Evolutionary conservation across 1,284 basidiomycete genomes (phyloP), one percentile per base, ranked within the genome.

Genomic region (Inonotus hispidus): DNA sequence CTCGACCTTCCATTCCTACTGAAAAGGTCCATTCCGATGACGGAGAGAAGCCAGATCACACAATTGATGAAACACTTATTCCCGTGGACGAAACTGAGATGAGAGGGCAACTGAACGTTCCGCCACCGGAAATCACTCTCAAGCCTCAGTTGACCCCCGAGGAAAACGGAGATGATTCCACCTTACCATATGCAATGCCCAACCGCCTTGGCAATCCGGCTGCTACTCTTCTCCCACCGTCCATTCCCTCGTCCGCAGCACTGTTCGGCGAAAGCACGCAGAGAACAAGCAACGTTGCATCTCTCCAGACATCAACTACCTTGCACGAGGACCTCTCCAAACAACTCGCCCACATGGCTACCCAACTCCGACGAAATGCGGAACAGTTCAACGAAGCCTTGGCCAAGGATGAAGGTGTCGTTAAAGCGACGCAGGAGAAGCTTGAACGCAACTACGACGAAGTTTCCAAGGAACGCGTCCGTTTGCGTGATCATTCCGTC

Each of bases 291-390:
- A 74, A 76, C 2, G 72, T 68, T 25, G 77, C 81, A 45, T 77
- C 81, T 68, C 72, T 83, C 38, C 80, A 82, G 69, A 81, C 83
- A 63, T 83, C 86, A 10, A 79, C 75, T 16, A 78, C 80, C 0
- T 74, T 87, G 1, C 90, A 92, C 29, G 83, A 90, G 63, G 83
- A 89, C 45, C 81, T 92, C 47, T 81, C 87, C 0, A 78, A 79
- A 3, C 88, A 92, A 69, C 81, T 93, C 19, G 85, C 85, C 0
- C 73, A 81, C 46, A 93, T 93, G 90, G 87, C 90, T 1, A 75
- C 81, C 1, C 90, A 92, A 71, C 80, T 93, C 52, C 86, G 85
- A 68, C 79, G 79, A 25, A 93, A 93, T 65, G 84, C 88, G 0
- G 68, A 84, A 1, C 82, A 90, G 65, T 92, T 93, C 68, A 81